Conservation (phyloP, 1,139 yeast species). For the Torulaspora globosa region DNA sequence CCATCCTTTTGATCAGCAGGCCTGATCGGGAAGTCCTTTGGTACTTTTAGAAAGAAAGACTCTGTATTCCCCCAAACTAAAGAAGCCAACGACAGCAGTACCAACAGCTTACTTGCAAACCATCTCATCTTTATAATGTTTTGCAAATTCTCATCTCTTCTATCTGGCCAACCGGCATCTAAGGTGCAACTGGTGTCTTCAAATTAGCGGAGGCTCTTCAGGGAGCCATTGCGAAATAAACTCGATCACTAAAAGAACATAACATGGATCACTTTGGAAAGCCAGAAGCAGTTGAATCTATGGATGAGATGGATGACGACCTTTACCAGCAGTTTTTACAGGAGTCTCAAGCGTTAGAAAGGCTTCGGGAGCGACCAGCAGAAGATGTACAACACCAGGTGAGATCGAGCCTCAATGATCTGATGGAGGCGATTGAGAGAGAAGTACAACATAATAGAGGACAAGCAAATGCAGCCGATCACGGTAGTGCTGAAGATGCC, state of each 20-base stretch:
- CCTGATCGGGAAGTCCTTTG: constrained; percentile 15
- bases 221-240: neutral
- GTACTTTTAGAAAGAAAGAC: constrained; percentile 20
- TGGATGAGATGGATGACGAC: constrained; percentile 17
- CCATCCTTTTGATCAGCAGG: constrained; percentile 4
- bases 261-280: neutral
- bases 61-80: constrained; percentile 24
- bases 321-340: constrained; percentile 20
- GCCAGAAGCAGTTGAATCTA: neutral
- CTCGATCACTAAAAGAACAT: neutral
- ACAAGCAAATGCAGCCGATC: constrained; percentile 1
- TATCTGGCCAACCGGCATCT: constrained; percentile 1
- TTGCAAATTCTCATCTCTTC: neutral
- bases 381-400: constrained; percentile 19
- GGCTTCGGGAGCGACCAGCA: constrained; percentile 11
- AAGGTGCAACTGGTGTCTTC: neutral
- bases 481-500: neutral
- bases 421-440: constrained; percentile 17
- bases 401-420: constrained; percentile 17
- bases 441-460: constrained; percentile 14
- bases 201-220: neutral
- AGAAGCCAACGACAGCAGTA: constrained; percentile 2
- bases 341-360: constrained; percentile 13
- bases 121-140: neutral
- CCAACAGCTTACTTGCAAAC: neutral